Conservation (phyloP, 106 monocot genomes). For the Vanilla planifolia region DNA sequence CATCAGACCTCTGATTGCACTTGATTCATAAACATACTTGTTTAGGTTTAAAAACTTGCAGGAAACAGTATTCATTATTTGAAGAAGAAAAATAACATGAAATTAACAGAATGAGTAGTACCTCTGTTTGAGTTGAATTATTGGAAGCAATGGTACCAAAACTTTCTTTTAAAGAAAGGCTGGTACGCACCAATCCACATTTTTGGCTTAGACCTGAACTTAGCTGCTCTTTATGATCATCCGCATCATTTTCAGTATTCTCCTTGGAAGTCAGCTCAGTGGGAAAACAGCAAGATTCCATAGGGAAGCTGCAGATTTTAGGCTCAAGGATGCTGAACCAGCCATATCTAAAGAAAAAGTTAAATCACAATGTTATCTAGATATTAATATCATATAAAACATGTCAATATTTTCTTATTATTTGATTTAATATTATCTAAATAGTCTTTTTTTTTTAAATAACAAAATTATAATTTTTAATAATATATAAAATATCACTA, state of each 20-base stretch:
- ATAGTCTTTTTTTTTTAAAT: too few relatives aligned
- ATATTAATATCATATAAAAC: too few relatives aligned
- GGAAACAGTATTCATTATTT: background rate
- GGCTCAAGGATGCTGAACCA: conserved; percentile 25
- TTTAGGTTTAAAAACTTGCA: background rate
- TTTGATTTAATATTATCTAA: too few relatives aligned
- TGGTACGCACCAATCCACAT: background rate
- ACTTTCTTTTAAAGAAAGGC: conserved; percentile 1
- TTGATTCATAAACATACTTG: conserved; percentile 6
- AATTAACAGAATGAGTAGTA: conserved; percentile 7
- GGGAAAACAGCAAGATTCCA: background rate
- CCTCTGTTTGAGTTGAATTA: conserved; percentile 9
- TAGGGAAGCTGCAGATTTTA: conserved; percentile 4
- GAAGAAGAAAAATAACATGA: background rate
- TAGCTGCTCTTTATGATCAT: conserved; percentile 3
- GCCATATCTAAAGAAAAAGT: conserved; percentile 29
- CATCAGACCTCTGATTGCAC: conserved; percentile 19
- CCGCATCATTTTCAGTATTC: background rate
- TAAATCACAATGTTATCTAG: background rate
- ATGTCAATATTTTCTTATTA: too few relatives aligned
- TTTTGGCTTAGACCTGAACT: conserved; percentile 8
- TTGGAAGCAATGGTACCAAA: background rate
- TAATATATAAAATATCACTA: too few relatives aligned
- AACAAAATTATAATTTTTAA: too few relatives aligned
- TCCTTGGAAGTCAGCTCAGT: background rate